phyloP scores from a whole-genome alignment of 306 rosid species.

The Myrica gale region DNA sequence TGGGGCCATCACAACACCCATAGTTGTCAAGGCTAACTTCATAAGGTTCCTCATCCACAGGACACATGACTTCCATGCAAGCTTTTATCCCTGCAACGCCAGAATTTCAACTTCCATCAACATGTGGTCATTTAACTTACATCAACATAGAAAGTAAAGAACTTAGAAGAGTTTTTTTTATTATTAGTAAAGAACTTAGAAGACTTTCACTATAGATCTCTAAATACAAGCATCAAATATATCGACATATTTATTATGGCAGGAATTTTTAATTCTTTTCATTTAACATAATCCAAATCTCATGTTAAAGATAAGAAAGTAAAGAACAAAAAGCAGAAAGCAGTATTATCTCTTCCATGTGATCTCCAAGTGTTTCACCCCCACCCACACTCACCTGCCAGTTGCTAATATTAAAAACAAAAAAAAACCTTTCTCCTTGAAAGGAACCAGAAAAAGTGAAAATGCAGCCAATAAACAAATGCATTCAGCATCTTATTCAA shows the following conservation, averaged over 20 bases:
- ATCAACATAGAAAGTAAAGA: no score
- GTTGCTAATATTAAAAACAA: neutral
- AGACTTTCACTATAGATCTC: neutral
- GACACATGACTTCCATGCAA: constrained; percentile 51
- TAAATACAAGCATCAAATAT: neutral
- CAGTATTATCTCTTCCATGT: neutral
- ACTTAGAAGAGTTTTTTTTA: no score
- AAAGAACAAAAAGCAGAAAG: neutral
- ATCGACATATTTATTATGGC: neutral
- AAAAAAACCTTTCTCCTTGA: neutral
- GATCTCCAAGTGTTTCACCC: neutral
- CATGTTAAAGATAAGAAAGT: neutral
- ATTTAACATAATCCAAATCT: neutral
- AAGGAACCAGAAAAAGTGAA: neutral
- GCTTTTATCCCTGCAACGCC: constrained; percentile 74
- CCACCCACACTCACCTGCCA: neutral
- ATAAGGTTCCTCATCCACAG: constrained; percentile 67
- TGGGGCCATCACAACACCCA: constrained; percentile 79
- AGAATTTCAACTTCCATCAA: constrained; percentile 15
- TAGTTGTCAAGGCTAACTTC: constrained; percentile 79
- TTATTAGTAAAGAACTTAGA: no score
- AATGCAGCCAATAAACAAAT: neutral
- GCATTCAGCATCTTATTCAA: neutral
- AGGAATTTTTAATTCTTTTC: neutral
- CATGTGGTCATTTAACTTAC: neutral